Percentiles rank a stretch among this genome's conserved stretches.
Conservation (phyloP, 495 filamentous ascomycete species). For the Apiosordaria backusii region DNA sequence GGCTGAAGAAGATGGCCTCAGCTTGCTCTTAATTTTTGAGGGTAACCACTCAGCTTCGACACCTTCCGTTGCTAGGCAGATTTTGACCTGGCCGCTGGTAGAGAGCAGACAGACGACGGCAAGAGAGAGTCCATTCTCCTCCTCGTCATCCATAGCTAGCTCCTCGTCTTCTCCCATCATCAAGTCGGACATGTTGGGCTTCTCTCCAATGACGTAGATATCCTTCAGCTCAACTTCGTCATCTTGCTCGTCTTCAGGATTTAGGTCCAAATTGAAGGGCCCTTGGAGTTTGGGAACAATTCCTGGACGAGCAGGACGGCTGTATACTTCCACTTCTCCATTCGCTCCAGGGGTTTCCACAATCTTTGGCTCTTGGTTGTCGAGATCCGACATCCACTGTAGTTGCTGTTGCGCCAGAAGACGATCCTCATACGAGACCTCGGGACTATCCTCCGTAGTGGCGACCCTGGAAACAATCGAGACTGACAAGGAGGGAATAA, state of each 20-base stretch:
- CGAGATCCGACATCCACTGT: conserved; percentile 78
- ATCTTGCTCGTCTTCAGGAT: conserved; percentile 61
- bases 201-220: conserved; percentile 52
- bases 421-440: conserved; percentile 52
- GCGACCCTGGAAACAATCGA: conserved; percentile 65
- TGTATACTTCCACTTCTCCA: conserved; percentile 57
- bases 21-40: conserved; percentile 44
- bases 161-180: conserved; percentile 61
- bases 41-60: conserved; percentile 86
- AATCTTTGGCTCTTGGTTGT: conserved; percentile 65
- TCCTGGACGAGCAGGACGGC: conserved; percentile 65
- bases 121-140: conserved; percentile 64
- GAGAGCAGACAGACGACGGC: conserved; percentile 73
- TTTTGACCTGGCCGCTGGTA: conserved; percentile 65
- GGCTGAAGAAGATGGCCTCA: conserved; percentile 26
- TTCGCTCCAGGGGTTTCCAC: conserved; percentile 40
- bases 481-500: conserved; percentile 73
- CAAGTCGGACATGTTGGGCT: conserved; percentile 53
- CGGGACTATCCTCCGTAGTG: conserved; percentile 55
- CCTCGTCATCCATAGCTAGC: conserved; percentile 49
- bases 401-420: conserved; percentile 66
- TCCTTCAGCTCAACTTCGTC: conserved; percentile 59
- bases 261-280: conserved; percentile 69
- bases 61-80: conserved; percentile 76
- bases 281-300: conserved; percentile 77